These are phyloP conservation scores for Populus deltoides DNA, from an alignment of 345 rosid species.

Conservation along the genomic window DNA sequence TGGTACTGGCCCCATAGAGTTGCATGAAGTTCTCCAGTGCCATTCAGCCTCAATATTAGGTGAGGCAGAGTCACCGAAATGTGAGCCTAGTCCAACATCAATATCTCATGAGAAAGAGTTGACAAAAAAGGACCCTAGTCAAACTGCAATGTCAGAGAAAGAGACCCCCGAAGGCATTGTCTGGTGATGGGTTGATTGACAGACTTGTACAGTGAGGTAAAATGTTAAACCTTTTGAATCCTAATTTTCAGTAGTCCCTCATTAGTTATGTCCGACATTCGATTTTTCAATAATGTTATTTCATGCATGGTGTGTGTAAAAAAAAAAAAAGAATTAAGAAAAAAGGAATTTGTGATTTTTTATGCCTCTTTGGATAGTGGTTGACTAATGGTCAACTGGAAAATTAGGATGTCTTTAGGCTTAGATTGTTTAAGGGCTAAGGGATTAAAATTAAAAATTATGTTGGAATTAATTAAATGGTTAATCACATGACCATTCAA, in stretches of 20 bases:
- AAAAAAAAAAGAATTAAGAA: not conserved
- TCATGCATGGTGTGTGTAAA: slow-evolving; percentile 29
- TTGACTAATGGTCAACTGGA: slow-evolving; percentile 21
- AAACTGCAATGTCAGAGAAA: slow-evolving; percentile 11
- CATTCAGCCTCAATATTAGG: slow-evolving; percentile 22
- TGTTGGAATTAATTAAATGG: slow-evolving; percentile 20
- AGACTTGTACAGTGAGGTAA: slow-evolving; percentile 68
- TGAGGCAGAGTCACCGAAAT: slow-evolving; percentile 22
- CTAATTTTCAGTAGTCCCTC: slow-evolving; percentile 25
- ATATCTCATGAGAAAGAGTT: slow-evolving; percentile 13
- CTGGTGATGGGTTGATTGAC: slow-evolving; percentile 17
- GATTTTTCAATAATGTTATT: slow-evolving; percentile 26
- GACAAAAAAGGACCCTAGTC: not conserved
- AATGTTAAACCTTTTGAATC: slow-evolving; percentile 24
- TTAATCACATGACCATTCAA: slow-evolving; percentile 2
- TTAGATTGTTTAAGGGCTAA: slow-evolving; percentile 25
- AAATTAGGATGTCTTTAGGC: slow-evolving; percentile 20
- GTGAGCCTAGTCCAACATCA: not conserved
- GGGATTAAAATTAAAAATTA: slow-evolving; percentile 9
- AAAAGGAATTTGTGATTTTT: slow-evolving; percentile 20
- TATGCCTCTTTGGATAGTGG: slow-evolving; percentile 19
- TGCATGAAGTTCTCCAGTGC: slow-evolving; percentile 36
- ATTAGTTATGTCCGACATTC: slow-evolving; percentile 25
- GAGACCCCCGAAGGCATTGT: slow-evolving; percentile 13
- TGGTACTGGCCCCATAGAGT: slow-evolving; percentile 17